Conservation (phyloP, 192 early-diverging fungal genomes). For the Coemansia sp. region DNA sequence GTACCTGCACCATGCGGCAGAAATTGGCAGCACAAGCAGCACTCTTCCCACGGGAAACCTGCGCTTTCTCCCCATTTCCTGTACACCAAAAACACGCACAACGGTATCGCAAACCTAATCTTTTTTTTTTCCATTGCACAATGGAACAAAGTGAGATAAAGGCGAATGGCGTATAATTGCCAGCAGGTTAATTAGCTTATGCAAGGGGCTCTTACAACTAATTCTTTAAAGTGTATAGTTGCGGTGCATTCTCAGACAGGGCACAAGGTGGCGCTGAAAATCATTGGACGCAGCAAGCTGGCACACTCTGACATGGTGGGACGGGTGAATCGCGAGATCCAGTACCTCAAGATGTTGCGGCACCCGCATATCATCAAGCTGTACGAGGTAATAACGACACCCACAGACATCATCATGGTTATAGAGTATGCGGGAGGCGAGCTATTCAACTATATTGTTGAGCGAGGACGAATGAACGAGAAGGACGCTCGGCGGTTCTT, state of each 20-base stretch:
- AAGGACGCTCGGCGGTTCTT: conserved; percentile 86
- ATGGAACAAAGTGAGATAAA: too few species aligned
- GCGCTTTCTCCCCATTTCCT: too few species aligned
- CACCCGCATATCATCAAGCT: conserved; percentile 99
- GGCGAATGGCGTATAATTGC: too few species aligned
- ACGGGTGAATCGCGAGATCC: conserved; percentile 95
- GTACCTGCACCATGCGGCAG: too few species aligned
- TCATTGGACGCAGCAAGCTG: conserved; percentile 90
- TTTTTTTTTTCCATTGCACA: too few species aligned
- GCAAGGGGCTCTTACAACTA: too few species aligned
- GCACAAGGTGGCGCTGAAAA: conserved; percentile 95
- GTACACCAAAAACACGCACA: too few species aligned
- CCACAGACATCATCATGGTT: conserved; percentile 96
- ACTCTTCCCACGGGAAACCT: too few species aligned
- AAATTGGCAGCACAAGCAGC: too few species aligned
- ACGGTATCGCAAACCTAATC: too few species aligned
- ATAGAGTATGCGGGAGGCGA: conserved; percentile 84
- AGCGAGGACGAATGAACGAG: conserved; percentile 77
- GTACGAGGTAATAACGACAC: conserved; percentile 96
- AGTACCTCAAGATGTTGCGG: conserved; percentile 88
- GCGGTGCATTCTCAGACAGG: conserved; percentile 94
- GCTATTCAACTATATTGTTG: conserved; percentile 83
- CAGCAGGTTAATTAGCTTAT: too few species aligned
- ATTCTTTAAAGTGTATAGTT: conserved; percentile 55
- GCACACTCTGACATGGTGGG: conserved; percentile 94